Evolutionary conservation across 192 early-diverging fungal genomes (phyloP).

Genomic region (Ambispora gerdemannii): DNA sequence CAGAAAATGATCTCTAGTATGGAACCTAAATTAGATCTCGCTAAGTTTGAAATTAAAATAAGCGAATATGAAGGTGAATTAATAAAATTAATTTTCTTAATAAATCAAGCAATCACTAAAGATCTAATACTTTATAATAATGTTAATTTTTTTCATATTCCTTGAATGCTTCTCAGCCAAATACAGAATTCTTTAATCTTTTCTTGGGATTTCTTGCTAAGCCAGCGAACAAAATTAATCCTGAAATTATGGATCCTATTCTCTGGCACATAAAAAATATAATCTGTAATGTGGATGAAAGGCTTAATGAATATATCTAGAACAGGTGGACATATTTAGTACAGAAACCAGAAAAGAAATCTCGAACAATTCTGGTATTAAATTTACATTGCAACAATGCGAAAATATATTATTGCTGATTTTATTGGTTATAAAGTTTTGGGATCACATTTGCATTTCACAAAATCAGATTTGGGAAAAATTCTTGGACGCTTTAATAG

Average conservation of each 20-base stretch:
- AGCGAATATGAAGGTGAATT: not conserved
- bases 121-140: not conserved
- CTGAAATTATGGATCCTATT: slow-evolving; percentile 8
- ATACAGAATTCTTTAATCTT: slow-evolving; percentile 12
- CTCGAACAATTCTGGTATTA: slow-evolving; percentile 9
- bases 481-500: slow-evolving; percentile 4
- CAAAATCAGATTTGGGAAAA: not conserved
- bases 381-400: not conserved
- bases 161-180: not conserved
- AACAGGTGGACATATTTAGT: not conserved
- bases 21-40: not conserved
- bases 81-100: not conserved
- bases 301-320: slow-evolving; percentile 1
- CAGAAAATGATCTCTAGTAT: not conserved
- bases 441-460: not conserved
- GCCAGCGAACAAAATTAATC: slow-evolving; percentile 5
- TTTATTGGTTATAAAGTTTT: not conserved
- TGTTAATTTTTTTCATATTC: slow-evolving; percentile 7
- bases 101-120: not conserved
- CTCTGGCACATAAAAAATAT: slow-evolving; percentile 9
- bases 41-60: not conserved
- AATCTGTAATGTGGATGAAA: not conserved
- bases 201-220: slow-evolving; percentile 1
- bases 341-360: not conserved
- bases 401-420: not conserved